Conservation (phyloP, 1,284 basidiomycete species). For the Cutaneotrichosporon sp. region DNA sequence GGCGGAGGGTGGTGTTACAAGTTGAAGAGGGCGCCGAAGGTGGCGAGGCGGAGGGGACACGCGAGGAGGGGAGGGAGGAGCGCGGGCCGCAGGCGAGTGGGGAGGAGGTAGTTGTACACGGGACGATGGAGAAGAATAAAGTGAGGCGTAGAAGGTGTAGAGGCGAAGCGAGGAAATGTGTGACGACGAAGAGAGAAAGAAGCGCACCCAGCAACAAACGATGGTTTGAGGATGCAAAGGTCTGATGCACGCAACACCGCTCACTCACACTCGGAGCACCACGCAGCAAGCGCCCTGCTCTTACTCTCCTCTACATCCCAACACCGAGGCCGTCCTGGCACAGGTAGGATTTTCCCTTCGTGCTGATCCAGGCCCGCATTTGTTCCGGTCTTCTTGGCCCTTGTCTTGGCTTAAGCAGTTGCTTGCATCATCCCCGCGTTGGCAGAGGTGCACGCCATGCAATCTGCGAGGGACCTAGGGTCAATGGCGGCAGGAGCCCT, state of each 20-base stretch:
- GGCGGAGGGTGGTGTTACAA: neutral
- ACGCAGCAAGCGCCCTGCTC: no score
- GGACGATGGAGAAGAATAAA: neutral
- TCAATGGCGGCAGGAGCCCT: no score
- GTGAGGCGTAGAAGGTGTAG: neutral
- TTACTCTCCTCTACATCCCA: no score
- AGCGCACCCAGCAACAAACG: neutral
- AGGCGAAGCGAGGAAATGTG: neutral
- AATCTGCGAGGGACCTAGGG: no score
- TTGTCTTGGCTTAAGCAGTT: neutral
- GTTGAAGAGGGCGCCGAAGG: neutral
- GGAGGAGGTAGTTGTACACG: neutral
- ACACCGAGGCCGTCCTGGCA: neutral
- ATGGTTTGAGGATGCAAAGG: neutral
- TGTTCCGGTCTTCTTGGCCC: neutral
- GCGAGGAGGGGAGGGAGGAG: neutral
- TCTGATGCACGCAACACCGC: neutral
- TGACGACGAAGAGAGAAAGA: neutral
- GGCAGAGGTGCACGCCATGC: no score
- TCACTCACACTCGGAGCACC: neutral
- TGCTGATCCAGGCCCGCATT: neutral
- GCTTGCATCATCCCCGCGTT: neutral
- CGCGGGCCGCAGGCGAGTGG: neutral
- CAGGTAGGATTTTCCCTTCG: neutral
- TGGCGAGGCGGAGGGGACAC: neutral